Evolutionary conservation across 768 basidiomycete genomes (phyloP).

Genomic region (Russula ochroleuca): DNA sequence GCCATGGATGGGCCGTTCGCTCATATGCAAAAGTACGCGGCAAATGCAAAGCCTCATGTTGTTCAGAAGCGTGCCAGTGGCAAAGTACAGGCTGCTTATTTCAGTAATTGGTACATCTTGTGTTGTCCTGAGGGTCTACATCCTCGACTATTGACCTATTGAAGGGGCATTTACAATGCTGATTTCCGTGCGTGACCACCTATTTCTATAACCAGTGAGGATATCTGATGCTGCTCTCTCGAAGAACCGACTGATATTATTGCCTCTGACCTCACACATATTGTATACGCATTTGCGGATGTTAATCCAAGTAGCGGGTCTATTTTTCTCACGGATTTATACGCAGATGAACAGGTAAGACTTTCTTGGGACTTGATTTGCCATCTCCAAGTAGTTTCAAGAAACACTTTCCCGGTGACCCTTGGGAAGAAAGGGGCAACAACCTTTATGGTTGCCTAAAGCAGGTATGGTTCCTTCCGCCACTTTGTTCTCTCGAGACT

Average conservation of each 20-base stretch:
- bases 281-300: neutral
- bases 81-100: neutral
- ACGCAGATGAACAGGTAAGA: neutral
- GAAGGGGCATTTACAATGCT: neutral
- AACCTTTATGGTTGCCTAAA: neutral
- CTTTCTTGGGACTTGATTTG: neutral
- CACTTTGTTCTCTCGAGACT: neutral
- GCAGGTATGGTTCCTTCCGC: neutral
- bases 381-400: neutral
- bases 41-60: neutral
- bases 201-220: neutral
- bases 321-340: neutral
- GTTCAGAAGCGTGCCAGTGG: neutral
- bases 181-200: neutral
- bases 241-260: neutral
- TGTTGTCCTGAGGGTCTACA: neutral
- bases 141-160: neutral
- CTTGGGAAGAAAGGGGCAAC: neutral
- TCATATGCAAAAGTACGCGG: neutral
- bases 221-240: neutral
- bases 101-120: neutral
- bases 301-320: neutral
- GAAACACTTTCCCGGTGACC: neutral
- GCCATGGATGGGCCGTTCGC: neutral
- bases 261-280: neutral